Evolutionary conservation across 108 stramenopile genomes (phyloP).

Genomic region (Conticribra weissflogii): DNA sequence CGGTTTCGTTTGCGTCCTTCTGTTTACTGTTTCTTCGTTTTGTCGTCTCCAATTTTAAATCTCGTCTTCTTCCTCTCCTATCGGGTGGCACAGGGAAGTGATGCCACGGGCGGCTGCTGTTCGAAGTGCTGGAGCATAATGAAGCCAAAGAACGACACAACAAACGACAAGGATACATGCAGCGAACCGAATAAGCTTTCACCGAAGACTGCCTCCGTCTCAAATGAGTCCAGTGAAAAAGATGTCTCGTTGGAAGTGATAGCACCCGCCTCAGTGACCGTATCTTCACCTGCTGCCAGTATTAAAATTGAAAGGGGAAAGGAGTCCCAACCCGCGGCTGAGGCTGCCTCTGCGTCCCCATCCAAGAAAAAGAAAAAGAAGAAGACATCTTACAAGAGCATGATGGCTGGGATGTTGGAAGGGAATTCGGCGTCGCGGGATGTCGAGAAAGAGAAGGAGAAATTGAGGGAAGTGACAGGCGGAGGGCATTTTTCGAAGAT

Average conservation of each 20-base stretch:
- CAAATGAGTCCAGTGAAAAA: constrained; percentile 9
- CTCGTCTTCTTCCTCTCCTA: background rate
- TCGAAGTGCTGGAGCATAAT: constrained; percentile 79
- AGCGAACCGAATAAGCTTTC: constrained; percentile 17
- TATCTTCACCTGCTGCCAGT: constrained; percentile 3
- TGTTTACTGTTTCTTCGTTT: no score
- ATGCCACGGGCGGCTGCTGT: constrained; percentile 74
- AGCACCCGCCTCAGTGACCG: no score
- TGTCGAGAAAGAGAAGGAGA: constrained; percentile 66
- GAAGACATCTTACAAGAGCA: constrained; percentile 77
- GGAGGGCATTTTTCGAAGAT: constrained; percentile 83
- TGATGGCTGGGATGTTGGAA: constrained; percentile 74
- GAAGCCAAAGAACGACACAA: constrained; percentile 46
- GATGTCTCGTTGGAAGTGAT: no score
- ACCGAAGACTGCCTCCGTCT: background rate
- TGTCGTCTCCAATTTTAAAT: background rate
- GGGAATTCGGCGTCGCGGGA: constrained; percentile 29
- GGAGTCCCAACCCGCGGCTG: background rate
- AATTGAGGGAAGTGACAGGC: constrained; percentile 66
- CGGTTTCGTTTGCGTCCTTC: no score
- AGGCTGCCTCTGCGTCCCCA: background rate
- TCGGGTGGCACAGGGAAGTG: constrained; percentile 54
- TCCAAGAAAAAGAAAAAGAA: constrained; percentile 83
- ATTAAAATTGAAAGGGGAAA: constrained; percentile 6
- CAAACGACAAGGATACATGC: constrained; percentile 1